phyloP scores from a whole-genome alignment of 306 rosid species.

The Elaeagnus macrophylla region DNA sequence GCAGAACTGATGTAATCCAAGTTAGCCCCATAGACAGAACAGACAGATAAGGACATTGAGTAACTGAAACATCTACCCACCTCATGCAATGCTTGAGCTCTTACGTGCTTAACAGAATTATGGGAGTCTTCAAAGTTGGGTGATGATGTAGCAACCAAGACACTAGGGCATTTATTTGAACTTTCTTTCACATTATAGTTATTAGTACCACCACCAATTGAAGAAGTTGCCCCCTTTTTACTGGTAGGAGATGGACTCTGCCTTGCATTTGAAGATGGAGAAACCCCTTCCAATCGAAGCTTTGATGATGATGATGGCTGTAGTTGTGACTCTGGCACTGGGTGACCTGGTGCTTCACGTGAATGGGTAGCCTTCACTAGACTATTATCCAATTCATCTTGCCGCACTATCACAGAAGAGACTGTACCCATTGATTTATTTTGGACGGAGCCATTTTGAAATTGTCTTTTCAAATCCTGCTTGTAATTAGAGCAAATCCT shows the following conservation, averaged over 20 bases:
- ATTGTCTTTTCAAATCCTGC: slow-evolving; percentile 27
- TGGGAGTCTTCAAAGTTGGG: slow-evolving; percentile 19
- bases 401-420: slow-evolving; percentile 23
- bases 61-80: slow-evolving; percentile 26
- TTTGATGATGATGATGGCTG: slow-evolving; percentile 13
- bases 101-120: slow-evolving; percentile 16
- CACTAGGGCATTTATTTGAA: slow-evolving; percentile 22
- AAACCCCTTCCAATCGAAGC: slow-evolving; percentile 7
- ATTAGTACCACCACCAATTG: slow-evolving; percentile 14
- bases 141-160: slow-evolving; percentile 10
- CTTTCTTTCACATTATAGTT: slow-evolving; percentile 16
- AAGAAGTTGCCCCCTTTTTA: slow-evolving; percentile 13
- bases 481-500: slow-evolving; percentile 23
- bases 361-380: slow-evolving; percentile 16
- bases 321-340: slow-evolving; percentile 25
- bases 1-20: slow-evolving; percentile 17
- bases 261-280: slow-evolving; percentile 16
- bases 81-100: slow-evolving; percentile 27
- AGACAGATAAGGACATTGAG: neutral
- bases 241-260: slow-evolving; percentile 13
- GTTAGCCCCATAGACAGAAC: slow-evolving; percentile 4
- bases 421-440: slow-evolving; percentile 19
- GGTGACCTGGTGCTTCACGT: slow-evolving; percentile 22
- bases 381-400: slow-evolving; percentile 27
- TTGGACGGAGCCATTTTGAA: slow-evolving; percentile 27